These are phyloP conservation scores for Ogataea glucozyma DNA, from an alignment of 805 yeast genomes.

Conservation along the genomic window DNA sequence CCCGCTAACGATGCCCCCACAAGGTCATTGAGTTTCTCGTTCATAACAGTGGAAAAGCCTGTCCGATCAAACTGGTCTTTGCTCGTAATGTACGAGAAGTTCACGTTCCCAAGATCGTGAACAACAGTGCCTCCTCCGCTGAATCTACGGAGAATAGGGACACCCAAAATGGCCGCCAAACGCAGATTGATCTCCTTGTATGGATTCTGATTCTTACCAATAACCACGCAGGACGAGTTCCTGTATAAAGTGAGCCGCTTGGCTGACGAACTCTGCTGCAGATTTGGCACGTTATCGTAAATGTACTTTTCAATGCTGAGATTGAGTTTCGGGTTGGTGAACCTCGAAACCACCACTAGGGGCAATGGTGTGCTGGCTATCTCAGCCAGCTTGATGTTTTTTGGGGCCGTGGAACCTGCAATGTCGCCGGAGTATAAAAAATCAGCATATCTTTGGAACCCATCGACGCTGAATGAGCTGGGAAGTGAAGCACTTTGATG, in stretches of 20 bases:
- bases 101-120: conserved; percentile 87
- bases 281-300: conserved; percentile 61
- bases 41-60: conserved; percentile 42
- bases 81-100: conserved; percentile 77
- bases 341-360: conserved; percentile 55
- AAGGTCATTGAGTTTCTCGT: conserved; percentile 23
- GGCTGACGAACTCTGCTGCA: conserved; percentile 31
- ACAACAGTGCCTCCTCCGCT: conserved; percentile 98
- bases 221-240: conserved; percentile 83
- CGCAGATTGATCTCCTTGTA: conserved; percentile 81
- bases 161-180: conserved; percentile 45
- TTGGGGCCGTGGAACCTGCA: conserved; percentile 10
- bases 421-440: conserved; percentile 22
- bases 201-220: conserved; percentile 96
- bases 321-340: conserved; percentile 70
- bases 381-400: conserved; percentile 13
- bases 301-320: conserved; percentile 81
- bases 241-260: conserved; percentile 70
- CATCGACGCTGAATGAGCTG: conserved; percentile 1
- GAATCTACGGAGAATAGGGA: conserved; percentile 74
- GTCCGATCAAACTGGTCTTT: conserved; percentile 58
- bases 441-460: conserved; percentile 6
- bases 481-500: conserved; percentile 1
- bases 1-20: conserved; percentile 7
- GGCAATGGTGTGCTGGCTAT: conserved; percentile 36